Conservation (phyloP, 495 filamentous ascomycete species). For the Penicillium ochrochloron region DNA sequence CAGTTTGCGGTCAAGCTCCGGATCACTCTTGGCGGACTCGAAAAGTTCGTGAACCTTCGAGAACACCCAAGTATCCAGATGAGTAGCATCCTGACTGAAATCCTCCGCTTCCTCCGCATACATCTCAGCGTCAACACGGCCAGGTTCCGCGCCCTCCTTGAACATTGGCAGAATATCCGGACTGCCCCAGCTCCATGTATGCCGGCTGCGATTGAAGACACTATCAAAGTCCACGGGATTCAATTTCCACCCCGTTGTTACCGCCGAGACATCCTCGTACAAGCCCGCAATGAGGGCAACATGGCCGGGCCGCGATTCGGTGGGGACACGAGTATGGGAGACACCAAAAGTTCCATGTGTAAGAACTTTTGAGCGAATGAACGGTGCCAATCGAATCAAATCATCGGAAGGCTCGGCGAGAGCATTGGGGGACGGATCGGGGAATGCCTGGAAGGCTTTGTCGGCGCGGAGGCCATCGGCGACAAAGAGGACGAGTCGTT, state of each 20-base stretch:
- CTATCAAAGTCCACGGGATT: slow-evolving; percentile 99
- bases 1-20: slow-evolving; percentile 74
- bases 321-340: slow-evolving; percentile 96
- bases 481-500: slow-evolving; percentile 91
- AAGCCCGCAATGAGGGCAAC: slow-evolving; percentile 96
- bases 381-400: slow-evolving; percentile 84
- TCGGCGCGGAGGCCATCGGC: slow-evolving; percentile 98
- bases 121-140: slow-evolving; percentile 79
- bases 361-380: slow-evolving; percentile 85
- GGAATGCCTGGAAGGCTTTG: slow-evolving; percentile 94
- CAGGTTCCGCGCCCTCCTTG: slow-evolving; percentile 86
- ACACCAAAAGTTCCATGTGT: slow-evolving; percentile 97
- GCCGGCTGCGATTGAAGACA: slow-evolving; percentile 93
- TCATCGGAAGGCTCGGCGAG: slow-evolving; percentile 53
- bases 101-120: slow-evolving; percentile 90
- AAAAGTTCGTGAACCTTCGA: slow-evolving; percentile 89
- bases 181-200: slow-evolving; percentile 99
- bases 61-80: slow-evolving; percentile 94
- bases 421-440: slow-evolving; percentile 80
- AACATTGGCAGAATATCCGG: slow-evolving; percentile 99
- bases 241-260: slow-evolving; percentile 97
- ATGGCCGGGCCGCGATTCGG: slow-evolving; percentile 95
- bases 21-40: slow-evolving; percentile 72
- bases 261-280: slow-evolving; percentile 97
- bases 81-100: slow-evolving; percentile 78